A percentile compares a stretch with the other conserved stretches of the same genome.
phyloP scores from a whole-genome alignment of 495 filamentous ascomycete species.

The Penicillium ochrochloron region DNA sequence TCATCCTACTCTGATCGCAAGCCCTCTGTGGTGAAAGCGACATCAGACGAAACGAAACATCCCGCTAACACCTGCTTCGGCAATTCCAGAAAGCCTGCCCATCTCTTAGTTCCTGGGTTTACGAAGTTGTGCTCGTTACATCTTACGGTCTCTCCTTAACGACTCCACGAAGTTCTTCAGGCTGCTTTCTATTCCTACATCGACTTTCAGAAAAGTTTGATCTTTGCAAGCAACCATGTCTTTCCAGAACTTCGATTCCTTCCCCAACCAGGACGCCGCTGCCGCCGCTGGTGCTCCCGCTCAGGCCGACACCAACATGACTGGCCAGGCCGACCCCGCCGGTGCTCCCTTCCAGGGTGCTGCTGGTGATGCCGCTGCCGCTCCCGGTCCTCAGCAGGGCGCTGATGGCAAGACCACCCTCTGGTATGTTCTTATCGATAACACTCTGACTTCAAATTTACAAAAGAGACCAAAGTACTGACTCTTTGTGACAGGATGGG shows the following conservation, averaged over 20 bases:
- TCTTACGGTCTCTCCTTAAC: slow-evolving; percentile 47
- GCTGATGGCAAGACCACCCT: slow-evolving; percentile 79
- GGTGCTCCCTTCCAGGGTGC: slow-evolving; percentile 58
- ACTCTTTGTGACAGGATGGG: slow-evolving; percentile 77
- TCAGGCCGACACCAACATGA: slow-evolving; percentile 56
- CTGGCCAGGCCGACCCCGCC: slow-evolving; percentile 59
- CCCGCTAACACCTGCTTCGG: slow-evolving; percentile 16
- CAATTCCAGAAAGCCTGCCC: slow-evolving; percentile 26
- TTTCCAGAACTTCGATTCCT: slow-evolving; percentile 63
- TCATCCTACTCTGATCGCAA: background rate
- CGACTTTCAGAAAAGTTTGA: slow-evolving; percentile 36
- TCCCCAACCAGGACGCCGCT: slow-evolving; percentile 59
- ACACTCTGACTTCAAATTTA: background rate
- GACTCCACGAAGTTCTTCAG: slow-evolving; percentile 46
- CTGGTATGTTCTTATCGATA: slow-evolving; percentile 58
- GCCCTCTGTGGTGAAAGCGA: background rate
- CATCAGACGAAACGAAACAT: background rate
- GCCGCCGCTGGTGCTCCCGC: slow-evolving; percentile 58
- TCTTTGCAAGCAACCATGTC: slow-evolving; percentile 49
- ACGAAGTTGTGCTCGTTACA: slow-evolving; percentile 43
- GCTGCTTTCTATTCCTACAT: slow-evolving; percentile 46
- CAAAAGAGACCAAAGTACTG: slow-evolving; percentile 8
- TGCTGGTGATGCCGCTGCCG: slow-evolving; percentile 55
- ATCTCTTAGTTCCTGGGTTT: slow-evolving; percentile 36
- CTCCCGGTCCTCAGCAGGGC: slow-evolving; percentile 58